Percentiles rank a stretch among this genome's conserved stretches.
Conservation (phyloP, 495 filamentous ascomycete genomes). For the Venustampulla echinocandica region DNA sequence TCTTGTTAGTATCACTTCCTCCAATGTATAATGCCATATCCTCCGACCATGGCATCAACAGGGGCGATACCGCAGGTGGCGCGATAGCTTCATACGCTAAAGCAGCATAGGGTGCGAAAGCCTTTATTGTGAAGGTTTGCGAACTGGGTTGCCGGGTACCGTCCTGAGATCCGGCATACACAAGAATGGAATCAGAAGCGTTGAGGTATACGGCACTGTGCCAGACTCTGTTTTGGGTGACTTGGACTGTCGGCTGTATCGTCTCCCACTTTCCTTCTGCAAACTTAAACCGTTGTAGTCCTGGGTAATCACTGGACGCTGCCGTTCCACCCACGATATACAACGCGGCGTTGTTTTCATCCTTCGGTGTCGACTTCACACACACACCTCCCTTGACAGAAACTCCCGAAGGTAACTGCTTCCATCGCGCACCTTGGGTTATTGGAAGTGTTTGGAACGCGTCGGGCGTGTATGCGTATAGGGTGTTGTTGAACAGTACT, state of each 20-base stretch:
- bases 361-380: conserved; percentile 55
- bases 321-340: conserved; percentile 74
- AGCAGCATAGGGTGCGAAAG: conserved; percentile 49
- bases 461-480: conserved; percentile 72
- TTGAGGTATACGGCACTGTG: conserved; percentile 75
- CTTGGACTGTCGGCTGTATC: conserved; percentile 40
- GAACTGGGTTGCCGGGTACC: conserved; percentile 47
- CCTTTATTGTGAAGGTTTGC: conserved; percentile 67
- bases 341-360: conserved; percentile 41
- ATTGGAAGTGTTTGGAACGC: conserved; percentile 71
- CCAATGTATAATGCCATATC: conserved; percentile 68
- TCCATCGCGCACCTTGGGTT: conserved; percentile 62
- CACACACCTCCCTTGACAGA: conserved; percentile 68
- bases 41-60: conserved; percentile 69
- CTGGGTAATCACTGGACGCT: conserved; percentile 51
- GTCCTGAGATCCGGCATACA: conserved; percentile 70
- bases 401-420: conserved; percentile 49
- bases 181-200: conserved; percentile 58
- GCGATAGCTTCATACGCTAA: conserved; percentile 43
- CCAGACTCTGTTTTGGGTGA: conserved; percentile 58
- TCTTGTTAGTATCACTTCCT: conserved; percentile 54
- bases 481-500: conserved; percentile 67
- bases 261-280: conserved; percentile 66
- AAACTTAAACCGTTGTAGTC: conserved; percentile 81
- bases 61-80: conserved; percentile 55